Conservation (phyloP, 1,284 basidiomycete genomes). For the Acaromyces ingoldii region DNA sequence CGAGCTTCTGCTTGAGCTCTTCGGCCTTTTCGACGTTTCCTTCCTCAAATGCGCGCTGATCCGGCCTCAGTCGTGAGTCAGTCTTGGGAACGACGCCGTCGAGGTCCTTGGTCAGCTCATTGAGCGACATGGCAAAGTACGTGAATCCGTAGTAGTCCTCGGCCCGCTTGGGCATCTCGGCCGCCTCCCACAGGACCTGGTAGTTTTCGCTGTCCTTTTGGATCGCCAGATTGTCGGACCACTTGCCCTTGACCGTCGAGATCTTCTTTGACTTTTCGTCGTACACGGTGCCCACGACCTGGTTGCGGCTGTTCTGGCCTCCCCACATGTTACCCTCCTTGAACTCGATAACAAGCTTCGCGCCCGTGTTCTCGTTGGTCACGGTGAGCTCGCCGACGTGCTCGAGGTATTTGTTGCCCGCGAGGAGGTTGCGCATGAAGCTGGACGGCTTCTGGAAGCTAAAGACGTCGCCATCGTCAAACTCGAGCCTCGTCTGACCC, state of each 20-base stretch:
- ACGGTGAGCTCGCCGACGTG: constrained; percentile 49
- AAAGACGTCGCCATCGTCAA: constrained; percentile 44
- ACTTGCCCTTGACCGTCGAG: constrained; percentile 37
- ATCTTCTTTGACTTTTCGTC: constrained; percentile 34
- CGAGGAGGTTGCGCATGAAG: constrained; percentile 50
- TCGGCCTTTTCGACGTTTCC: constrained; percentile 74
- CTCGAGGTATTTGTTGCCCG: constrained; percentile 51
- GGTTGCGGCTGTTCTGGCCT: constrained; percentile 31
- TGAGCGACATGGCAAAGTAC: constrained; percentile 49
- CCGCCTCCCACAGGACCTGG: constrained; percentile 46
- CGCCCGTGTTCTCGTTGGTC: constrained; percentile 36
- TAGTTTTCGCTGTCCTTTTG: constrained; percentile 43
- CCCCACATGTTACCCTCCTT: constrained; percentile 50
- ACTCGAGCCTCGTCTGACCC: constrained; percentile 32
- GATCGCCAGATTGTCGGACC: constrained; percentile 36
- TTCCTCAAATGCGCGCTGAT: constrained; percentile 78
- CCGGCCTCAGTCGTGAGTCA: constrained; percentile 77
- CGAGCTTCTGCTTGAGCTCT: constrained; percentile 67
- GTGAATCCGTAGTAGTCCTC: constrained; percentile 50
- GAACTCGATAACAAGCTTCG: constrained; percentile 39
- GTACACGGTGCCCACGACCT: constrained; percentile 37
- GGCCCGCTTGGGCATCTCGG: constrained; percentile 38
- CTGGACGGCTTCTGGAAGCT: constrained; percentile 41
- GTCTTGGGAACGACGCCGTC: constrained; percentile 68
- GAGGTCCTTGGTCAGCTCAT: constrained; percentile 57